Base-by-base conservation (phyloP, 2,329 filamentous ascomycete genomes). In the Myriosclerotinia curreyana region DNA sequence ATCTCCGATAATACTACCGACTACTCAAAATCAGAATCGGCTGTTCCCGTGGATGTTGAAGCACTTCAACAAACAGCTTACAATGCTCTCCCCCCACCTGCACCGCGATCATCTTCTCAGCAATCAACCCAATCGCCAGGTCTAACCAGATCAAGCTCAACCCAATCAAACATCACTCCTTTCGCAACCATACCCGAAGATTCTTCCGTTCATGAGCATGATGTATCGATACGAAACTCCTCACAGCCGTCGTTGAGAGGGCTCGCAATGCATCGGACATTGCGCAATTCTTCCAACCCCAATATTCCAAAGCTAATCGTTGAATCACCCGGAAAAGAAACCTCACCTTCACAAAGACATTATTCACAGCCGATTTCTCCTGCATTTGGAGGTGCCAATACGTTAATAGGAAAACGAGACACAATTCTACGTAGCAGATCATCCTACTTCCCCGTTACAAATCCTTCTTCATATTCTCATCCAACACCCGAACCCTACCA, bases 51-150 rank as follows among this genome's bases (percentile, higher is more conserved):
- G 22, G 79, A 89, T 64, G 75, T 91, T 1, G 78, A 83, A 14
- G 85, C 86, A 66, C 79, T 92, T 40, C 82, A 88, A 68, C 85
- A 88, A 74, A 88, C 87, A 20, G 80, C 85, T 14, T 67, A 71
- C 36, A 68, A 62, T 56, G 62, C 65, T 48, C 28, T 53, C 11
- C 66, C 66, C 51, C 62, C 60, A 5, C 66, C 64, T 52, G 62
- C 66, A 51, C 49, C 67, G n/a, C 68, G 64, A 66, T 61, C 65
- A 11, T 59, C 54, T 31, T 70, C 70, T 49, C 69, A 69, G 54
- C 56, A 63, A 8, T 69, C 69, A 51, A 67, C 49, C 40, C 38
- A 65, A 25, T 46, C 64, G 12, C 46, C 63, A 17, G 31, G 31
- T 51, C 34, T 66, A 5, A 65, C 53, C 20, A 65, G 67, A 65